Conservation (phyloP, 1,139 yeast genomes). For the Debaryomyces robertsiae region DNA sequence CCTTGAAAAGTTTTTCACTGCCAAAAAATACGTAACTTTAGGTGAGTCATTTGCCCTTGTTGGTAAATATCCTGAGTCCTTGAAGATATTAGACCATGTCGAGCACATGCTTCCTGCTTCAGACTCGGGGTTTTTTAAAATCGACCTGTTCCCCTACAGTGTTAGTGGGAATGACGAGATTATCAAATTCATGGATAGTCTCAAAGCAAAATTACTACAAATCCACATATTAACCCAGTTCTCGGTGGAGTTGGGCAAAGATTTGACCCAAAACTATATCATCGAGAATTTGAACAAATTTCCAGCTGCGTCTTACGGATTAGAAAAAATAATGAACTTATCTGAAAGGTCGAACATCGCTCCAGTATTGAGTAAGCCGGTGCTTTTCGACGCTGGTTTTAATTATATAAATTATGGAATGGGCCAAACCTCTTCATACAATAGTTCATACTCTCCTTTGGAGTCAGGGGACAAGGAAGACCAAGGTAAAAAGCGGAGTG, state of each 20-base stretch:
- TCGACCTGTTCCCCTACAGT: conserved; percentile 39
- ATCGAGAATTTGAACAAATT: conserved; percentile 54
- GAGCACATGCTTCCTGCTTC: conserved; percentile 21
- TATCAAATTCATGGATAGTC: conserved; percentile 25
- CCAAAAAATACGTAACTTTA: conserved; percentile 45
- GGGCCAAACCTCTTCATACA: conserved; percentile 16
- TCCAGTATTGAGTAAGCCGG: conserved; percentile 81
- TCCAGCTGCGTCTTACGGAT: conserved; percentile 33
- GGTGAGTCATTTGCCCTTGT: conserved; percentile 53
- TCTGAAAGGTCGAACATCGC: conserved; percentile 39
- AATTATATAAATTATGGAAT: conserved; percentile 65
- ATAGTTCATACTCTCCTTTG: conserved; percentile 14
- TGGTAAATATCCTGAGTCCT: conserved; percentile 52
- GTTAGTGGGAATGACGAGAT: conserved; percentile 42
- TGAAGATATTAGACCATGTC: conserved; percentile 52
- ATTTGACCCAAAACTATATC: conserved; percentile 21
- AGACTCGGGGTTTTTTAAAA: conserved; percentile 24
- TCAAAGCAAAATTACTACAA: conserved; percentile 36
- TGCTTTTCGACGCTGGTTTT: conserved; percentile 84
- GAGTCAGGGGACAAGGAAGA: conserved; percentile 19
- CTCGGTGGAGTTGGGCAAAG: conserved; percentile 25
- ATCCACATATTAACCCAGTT: conserved; percentile 58
- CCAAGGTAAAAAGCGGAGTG: conserved; percentile 35
- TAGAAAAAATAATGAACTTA: conserved; percentile 51
- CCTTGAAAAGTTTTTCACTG: conserved; percentile 48